Percentiles rank a stretch among this genome's conserved stretches.
Conservation (phyloP, 176 grass and related monocot species). For the Echinochloa phyllopogon region DNA sequence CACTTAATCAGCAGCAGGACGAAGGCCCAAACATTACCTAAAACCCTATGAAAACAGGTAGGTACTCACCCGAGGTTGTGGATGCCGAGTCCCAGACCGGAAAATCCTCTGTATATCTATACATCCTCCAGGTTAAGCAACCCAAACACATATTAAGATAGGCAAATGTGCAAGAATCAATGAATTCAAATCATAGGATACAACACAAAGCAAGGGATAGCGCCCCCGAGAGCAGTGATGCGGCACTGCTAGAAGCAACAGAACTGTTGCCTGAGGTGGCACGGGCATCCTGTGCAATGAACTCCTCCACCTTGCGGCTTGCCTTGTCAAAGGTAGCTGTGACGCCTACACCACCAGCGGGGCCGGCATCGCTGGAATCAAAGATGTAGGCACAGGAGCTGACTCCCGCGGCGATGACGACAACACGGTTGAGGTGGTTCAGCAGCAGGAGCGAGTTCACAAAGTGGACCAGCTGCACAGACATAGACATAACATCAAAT, state of each 20-base stretch:
- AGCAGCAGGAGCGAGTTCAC: slow-evolving; percentile 82
- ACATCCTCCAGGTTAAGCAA: slow-evolving; percentile 35
- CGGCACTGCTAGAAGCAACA: slow-evolving; percentile 13
- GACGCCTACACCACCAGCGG: slow-evolving; percentile 34
- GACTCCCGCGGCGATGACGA: slow-evolving; percentile 69
- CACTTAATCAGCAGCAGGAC: not conserved
- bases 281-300: slow-evolving; percentile 58
- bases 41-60: not conserved
- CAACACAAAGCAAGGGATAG: slow-evolving; percentile 92
- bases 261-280: slow-evolving; percentile 38
- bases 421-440: slow-evolving; percentile 83
- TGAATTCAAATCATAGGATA: slow-evolving; percentile 56
- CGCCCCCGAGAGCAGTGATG: slow-evolving; percentile 84
- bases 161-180: not conserved
- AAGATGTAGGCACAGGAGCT: slow-evolving; percentile 87
- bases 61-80: slow-evolving; percentile 75
- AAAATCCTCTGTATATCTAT: slow-evolving; percentile 96
- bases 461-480: slow-evolving; percentile 75
- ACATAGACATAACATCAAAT: not conserved
- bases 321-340: slow-evolving; percentile 56
- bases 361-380: slow-evolving; percentile 55
- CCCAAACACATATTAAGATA: slow-evolving; percentile 1
- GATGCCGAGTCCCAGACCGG: slow-evolving; percentile 78
- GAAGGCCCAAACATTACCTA: not conserved
- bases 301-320: slow-evolving; percentile 69